These are phyloP conservation scores for Diaporthe destruens DNA, from an alignment of 2,329 filamentous ascomycete genomes.

Conservation along the genomic window DNA sequence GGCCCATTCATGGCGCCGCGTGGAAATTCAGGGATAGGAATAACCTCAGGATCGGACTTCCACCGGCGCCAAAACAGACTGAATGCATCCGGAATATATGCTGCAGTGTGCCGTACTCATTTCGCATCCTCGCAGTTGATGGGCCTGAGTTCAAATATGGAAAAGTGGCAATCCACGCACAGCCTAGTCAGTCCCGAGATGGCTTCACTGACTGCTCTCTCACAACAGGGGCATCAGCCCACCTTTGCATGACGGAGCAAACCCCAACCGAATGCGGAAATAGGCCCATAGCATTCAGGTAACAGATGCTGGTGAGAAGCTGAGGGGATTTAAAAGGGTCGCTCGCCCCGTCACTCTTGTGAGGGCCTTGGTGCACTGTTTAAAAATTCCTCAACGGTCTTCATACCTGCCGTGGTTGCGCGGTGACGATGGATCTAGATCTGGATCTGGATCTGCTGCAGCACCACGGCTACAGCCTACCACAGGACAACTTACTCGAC, in stretches of 20 bases:
- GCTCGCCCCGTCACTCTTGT: background rate
- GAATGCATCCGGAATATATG: background rate
- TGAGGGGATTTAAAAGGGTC: background rate
- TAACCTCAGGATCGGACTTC: background rate
- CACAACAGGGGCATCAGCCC: background rate
- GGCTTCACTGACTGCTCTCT: constrained; percentile 11
- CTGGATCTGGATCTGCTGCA: background rate
- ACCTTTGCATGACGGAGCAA: background rate
- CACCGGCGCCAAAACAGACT: background rate
- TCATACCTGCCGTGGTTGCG: background rate
- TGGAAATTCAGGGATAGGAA: constrained; percentile 19
- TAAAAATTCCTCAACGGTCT: background rate
- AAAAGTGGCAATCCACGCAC: background rate
- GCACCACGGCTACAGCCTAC: background rate
- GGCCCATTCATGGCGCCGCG: constrained; percentile 18
- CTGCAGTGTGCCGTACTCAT: constrained; percentile 8
- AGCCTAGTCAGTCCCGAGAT: constrained; percentile 2
- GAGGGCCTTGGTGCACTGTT: background rate
- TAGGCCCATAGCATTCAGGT: background rate
- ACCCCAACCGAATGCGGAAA: background rate
- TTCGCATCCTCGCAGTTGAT: background rate
- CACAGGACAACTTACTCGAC: background rate
- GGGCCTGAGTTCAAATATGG: background rate
- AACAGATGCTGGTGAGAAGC: background rate
- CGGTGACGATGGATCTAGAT: background rate